These are phyloP conservation scores for Puccinia novopanici DNA, from an alignment of 1,284 basidiomycete genomes.

Conservation along the genomic window DNA sequence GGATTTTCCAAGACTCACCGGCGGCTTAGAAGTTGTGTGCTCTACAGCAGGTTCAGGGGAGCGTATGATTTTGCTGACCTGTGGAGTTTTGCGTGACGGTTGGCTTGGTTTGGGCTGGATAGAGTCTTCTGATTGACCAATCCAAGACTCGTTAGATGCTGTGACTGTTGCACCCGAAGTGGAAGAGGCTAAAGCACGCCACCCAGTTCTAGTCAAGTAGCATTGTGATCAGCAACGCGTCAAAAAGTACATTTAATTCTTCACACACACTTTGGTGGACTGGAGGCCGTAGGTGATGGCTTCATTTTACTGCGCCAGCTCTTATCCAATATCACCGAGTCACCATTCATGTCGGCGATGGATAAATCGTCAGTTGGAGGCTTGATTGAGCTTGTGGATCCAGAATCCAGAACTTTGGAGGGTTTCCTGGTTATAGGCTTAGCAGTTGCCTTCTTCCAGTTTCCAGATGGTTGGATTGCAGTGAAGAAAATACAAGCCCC, in stretches of 20 bases:
- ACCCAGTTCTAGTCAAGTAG: not conserved
- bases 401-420: not conserved
- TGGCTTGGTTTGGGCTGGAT: constrained; percentile 13
- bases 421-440: constrained; percentile 22
- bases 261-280: constrained; percentile 1
- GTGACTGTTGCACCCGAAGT: not conserved
- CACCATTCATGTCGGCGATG: not conserved
- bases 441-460: not conserved
- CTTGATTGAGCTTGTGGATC: constrained; percentile 4
- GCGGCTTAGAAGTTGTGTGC: constrained; percentile 24
- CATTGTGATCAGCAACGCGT: not conserved
- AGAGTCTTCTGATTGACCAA: not conserved
- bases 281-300: constrained; percentile 15
- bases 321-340: not conserved
- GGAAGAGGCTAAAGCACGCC: constrained; percentile 16
- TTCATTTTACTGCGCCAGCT: not conserved
- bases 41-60: constrained; percentile 25
- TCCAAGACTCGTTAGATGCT: constrained; percentile 3
- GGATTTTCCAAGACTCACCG: constrained; percentile 22
- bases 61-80: not conserved
- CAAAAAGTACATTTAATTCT: not conserved
- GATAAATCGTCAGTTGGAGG: constrained; percentile 5
- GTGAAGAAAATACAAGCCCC: constrained; percentile 46
- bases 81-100: constrained; percentile 15
- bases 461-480: constrained; percentile 7